phyloP scores from a whole-genome alignment of 2,329 filamentous ascomycete genomes.

The Colletotrichum magnum region DNA sequence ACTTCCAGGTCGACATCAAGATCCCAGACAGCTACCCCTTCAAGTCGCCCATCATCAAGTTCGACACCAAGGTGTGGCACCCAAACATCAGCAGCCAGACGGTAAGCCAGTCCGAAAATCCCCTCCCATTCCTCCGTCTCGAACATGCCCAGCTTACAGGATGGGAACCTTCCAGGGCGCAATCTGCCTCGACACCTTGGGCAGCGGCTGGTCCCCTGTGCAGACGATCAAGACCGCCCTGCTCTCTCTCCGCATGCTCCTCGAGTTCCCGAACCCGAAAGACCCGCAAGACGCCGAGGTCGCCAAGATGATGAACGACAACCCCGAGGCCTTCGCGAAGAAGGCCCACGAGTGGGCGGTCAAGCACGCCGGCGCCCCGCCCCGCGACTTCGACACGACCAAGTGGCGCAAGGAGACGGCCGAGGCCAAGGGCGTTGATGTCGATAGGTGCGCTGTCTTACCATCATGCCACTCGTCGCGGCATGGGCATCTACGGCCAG shows the following conservation, averaged over 20 bases:
- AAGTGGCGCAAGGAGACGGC: slow-evolving; percentile 64
- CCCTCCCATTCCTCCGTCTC: background rate
- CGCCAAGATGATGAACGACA: slow-evolving; percentile 86
- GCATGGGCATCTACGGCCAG: background rate
- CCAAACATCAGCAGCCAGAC: slow-evolving; percentile 96
- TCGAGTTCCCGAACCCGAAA: slow-evolving; percentile 93
- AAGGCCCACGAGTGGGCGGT: slow-evolving; percentile 94
- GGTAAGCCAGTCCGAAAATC: slow-evolving; percentile 64
- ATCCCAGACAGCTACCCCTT: slow-evolving; percentile 95
- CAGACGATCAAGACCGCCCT: slow-evolving; percentile 96
- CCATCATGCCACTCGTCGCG: background rate
- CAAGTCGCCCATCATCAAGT: slow-evolving; percentile 90
- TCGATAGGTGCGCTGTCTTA: slow-evolving; percentile 54
- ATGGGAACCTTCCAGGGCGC: slow-evolving; percentile 75
- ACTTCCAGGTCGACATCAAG: slow-evolving; percentile 85
- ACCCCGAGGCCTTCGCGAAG: slow-evolving; percentile 83
- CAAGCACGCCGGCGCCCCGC: slow-evolving; percentile 82
- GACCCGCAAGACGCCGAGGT: slow-evolving; percentile 98
- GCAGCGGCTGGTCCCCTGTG: slow-evolving; percentile 93
- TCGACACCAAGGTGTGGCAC: slow-evolving; percentile 96
- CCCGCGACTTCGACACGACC: slow-evolving; percentile 53
- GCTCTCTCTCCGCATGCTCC: slow-evolving; percentile 91
- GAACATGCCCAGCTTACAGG: background rate
- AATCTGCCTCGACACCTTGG: slow-evolving; percentile 95
- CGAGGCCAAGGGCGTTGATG: slow-evolving; percentile 68